A percentile compares a stretch with the other conserved stretches of the same genome.
Conservation (phyloP, 2,329 filamentous ascomycete genomes). For the Tolypocladium ophioglossoides region DNA sequence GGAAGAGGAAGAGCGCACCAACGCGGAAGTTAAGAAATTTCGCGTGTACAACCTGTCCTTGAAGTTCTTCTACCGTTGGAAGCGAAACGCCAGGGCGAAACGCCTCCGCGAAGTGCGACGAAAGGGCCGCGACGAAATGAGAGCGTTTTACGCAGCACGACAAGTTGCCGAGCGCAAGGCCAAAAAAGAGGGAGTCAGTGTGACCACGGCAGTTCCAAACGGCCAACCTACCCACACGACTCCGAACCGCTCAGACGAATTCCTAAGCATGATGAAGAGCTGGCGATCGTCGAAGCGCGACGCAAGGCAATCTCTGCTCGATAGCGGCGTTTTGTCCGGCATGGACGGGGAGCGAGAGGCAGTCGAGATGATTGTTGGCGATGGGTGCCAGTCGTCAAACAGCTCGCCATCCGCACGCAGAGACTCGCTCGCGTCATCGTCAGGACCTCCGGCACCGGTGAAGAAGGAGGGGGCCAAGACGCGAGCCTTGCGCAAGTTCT, state of each 20-base stretch:
- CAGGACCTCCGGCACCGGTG: not conserved
- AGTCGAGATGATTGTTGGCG: slow-evolving; percentile 23
- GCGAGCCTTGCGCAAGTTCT: slow-evolving; percentile 15
- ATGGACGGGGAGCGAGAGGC: slow-evolving; percentile 25
- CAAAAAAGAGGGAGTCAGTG: slow-evolving; percentile 17
- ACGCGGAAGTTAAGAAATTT: slow-evolving; percentile 37
- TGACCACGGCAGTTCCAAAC: not conserved
- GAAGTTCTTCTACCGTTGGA: slow-evolving; percentile 49
- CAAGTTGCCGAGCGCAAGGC: slow-evolving; percentile 19
- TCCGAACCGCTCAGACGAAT: slow-evolving; percentile 18
- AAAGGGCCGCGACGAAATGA: slow-evolving; percentile 39
- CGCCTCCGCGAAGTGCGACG: slow-evolving; percentile 39
- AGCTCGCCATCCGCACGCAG: slow-evolving; percentile 10
- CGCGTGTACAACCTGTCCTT: slow-evolving; percentile 37
- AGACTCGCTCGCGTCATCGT: slow-evolving; percentile 8
- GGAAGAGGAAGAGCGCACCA: slow-evolving; percentile 36
- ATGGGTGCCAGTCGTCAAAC: slow-evolving; percentile 10
- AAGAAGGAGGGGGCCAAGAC: slow-evolving; percentile 15
- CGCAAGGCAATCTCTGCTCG: slow-evolving; percentile 27
- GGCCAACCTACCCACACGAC: slow-evolving; percentile 16
- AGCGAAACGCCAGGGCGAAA: slow-evolving; percentile 34
- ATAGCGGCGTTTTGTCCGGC: slow-evolving; percentile 30
- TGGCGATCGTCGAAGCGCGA: slow-evolving; percentile 17
- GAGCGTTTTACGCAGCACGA: slow-evolving; percentile 31
- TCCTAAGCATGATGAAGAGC: slow-evolving; percentile 21